These are phyloP conservation scores for Cytospora piceae DNA, from an alignment of 2,329 filamentous ascomycete species.

Conservation along the genomic window DNA sequence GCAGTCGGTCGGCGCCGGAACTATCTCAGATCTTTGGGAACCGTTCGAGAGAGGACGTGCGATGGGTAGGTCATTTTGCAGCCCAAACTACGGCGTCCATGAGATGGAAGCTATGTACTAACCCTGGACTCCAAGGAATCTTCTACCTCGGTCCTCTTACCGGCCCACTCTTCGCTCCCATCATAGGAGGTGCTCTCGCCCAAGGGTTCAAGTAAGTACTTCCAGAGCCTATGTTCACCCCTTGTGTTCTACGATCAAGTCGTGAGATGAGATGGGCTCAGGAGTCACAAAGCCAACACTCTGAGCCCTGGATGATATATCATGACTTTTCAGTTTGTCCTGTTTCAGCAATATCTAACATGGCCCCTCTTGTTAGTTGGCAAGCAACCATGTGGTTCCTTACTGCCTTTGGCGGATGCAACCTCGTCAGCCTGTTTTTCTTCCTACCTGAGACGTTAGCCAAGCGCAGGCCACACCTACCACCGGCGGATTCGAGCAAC, in stretches of 20 bases:
- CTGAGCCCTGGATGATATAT: background rate
- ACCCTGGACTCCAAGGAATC: slow-evolving; percentile 37
- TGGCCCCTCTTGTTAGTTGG: slow-evolving; percentile 56
- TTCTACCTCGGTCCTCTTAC: slow-evolving; percentile 81
- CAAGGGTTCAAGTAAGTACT: slow-evolving; percentile 50
- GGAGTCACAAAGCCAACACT: too few species aligned
- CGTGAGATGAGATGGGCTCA: background rate
- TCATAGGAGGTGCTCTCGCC: slow-evolving; percentile 75
- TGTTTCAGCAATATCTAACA: background rate
- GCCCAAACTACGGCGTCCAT: background rate
- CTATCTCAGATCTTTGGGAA: slow-evolving; percentile 82
- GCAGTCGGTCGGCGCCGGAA: slow-evolving; percentile 81
- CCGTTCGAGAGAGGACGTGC: slow-evolving; percentile 71
- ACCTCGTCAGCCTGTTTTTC: slow-evolving; percentile 61
- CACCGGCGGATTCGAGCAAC: slow-evolving; percentile 21
- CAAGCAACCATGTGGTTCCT: slow-evolving; percentile 79
- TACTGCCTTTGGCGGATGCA: slow-evolving; percentile 66
- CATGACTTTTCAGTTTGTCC: background rate
- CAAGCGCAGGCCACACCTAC: slow-evolving; percentile 35
- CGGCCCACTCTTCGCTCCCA: slow-evolving; percentile 75
- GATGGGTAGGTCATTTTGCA: slow-evolving; percentile 60
- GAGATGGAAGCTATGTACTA: background rate
- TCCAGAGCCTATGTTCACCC: background rate
- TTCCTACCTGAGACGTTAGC: slow-evolving; percentile 68
- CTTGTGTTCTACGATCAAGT: background rate